Base-by-base conservation (phyloP, 2,329 filamentous ascomycete genomes). In the Parascedosporium putredinis region DNA sequence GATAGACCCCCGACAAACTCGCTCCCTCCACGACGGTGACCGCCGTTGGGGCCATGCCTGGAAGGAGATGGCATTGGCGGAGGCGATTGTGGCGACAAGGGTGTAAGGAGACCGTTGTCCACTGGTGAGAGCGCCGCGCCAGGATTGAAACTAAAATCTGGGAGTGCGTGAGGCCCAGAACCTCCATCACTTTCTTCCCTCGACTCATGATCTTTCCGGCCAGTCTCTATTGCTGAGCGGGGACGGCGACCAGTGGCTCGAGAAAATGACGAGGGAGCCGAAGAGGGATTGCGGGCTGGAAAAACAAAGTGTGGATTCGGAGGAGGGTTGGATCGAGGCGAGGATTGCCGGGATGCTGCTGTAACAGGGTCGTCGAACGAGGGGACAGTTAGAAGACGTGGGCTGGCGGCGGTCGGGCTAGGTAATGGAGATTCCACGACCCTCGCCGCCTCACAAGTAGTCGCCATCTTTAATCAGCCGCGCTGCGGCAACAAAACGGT, bases 1-100 rank as follows among this genome's bases (percentile, higher is more conserved):
- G 56, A 76, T 67, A 57, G 84, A 84, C 6, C 85, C 86, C 88
- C 88, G 44, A 94, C 86, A 59, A 94, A 89, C 62, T 95, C 89
- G 62, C 89, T 95, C 24, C 82, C 85, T 49, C 86, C 86, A 59
- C 90, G 79, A 58, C 83, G 77, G 63, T 95, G 90, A 25, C 84
- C 82, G n/a, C n/a, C n/a, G 61, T 89, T 86, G 20, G 83, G 81
- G 27, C 69, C 67, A 22, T 76, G 69, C 53, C 79, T 73, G 18
- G 75, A 71, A 16, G 81, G 74, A 5, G 78, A 75, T n/a, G 81
- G 76, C 16, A 69, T 63, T 1, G 69, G 62, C 33, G 68, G 66
- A 2, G 70, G 67, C 3, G 76, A 76, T 14, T 68, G 65, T 10
- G 78, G 75, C n/a, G 76, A 76, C 14, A 74, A 64, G 0, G 78